These are phyloP conservation scores for Jaltomata sinuosa DNA, from an alignment of 257 asterid species.

Conservation along the genomic window DNA sequence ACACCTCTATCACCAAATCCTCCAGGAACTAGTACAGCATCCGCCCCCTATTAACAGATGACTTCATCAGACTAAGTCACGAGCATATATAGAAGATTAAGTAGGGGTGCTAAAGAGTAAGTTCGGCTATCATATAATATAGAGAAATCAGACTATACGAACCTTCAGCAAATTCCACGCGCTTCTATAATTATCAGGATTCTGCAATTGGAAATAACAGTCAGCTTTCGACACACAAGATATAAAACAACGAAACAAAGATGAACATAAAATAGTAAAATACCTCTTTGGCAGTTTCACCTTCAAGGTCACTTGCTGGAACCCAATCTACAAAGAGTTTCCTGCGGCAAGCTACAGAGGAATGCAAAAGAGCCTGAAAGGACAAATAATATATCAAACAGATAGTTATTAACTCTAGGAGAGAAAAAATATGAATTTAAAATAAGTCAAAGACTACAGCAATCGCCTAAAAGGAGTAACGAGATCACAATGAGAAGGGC, in stretches of 20 bases:
- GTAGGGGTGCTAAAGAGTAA: neutral
- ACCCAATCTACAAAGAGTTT: slow-evolving; percentile 68
- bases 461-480: neutral
- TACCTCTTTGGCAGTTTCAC: slow-evolving; percentile 50
- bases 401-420: neutral
- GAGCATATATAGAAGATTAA: neutral
- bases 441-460: neutral
- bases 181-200: slow-evolving; percentile 41
- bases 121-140: neutral
- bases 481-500: neutral
- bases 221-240: slow-evolving; percentile 17
- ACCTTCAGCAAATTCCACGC: slow-evolving; percentile 68
- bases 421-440: neutral
- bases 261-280: slow-evolving; percentile 7
- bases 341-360: slow-evolving; percentile 59
- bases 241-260: slow-evolving; percentile 5
- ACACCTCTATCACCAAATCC: slow-evolving; percentile 89
- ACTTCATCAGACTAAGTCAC: slow-evolving; percentile 5
- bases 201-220: slow-evolving; percentile 31
- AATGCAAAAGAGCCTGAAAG: slow-evolving; percentile 75
- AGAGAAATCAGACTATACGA: slow-evolving; percentile 7
- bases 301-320: slow-evolving; percentile 78
- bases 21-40: slow-evolving; percentile 71
- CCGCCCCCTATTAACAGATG: slow-evolving; percentile 45
- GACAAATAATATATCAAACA: neutral